Base-by-base conservation (phyloP, 768 basidiomycete genomes). In the Paxillus involutus region DNA sequence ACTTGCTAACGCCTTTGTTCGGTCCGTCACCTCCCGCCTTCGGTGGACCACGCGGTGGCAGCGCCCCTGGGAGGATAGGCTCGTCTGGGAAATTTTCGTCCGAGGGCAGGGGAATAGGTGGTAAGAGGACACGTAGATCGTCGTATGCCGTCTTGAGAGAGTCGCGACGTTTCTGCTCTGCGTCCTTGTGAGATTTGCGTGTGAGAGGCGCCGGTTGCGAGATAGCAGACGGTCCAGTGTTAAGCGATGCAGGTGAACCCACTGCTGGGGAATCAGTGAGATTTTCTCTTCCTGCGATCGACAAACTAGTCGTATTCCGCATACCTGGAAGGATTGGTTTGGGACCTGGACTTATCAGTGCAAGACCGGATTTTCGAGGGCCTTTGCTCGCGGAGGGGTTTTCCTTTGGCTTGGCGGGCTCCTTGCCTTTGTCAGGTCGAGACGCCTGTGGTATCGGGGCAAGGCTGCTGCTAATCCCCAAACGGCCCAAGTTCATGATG, bases 101-200 rank as follows among this genome's bases (percentile, higher is more conserved):
- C 0, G 85, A 83, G 2, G 91, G 86, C 1, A 92, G 77, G 10
- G 92, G 88, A 61, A 97, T 91, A 7, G 92, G 91, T 1, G 97
- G 97, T 0, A 99, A 80, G 14, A 98, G 77, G 16, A 76, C 69
- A 14, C 91, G 88, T 11, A 94, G 77, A 50, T 92, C 90, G 61
- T 94, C 91, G 63, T 89, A 98, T 4, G 94, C 93, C 14, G 89
- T 86, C 75, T 98, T 99, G 55, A 98, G 83, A 42, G 92, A 94
- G 71, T 99, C 96, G 9, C 97, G 86, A 43, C 97, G 88, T 68
- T 95, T 94, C 70, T 99, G 97, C 71, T 99, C 97, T 6, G 97
- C 97, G 12, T 87, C 91, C 72, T 98, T 98, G 73, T 99, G 91
- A 7, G 91, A 91, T 29, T 86, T 87, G 69, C 91, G 92, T 55